Evolutionary conservation across 768 basidiomycete genomes (phyloP), one percentile per base, ranked within the genome.

Genomic region (Coprinellus micaceus): DNA sequence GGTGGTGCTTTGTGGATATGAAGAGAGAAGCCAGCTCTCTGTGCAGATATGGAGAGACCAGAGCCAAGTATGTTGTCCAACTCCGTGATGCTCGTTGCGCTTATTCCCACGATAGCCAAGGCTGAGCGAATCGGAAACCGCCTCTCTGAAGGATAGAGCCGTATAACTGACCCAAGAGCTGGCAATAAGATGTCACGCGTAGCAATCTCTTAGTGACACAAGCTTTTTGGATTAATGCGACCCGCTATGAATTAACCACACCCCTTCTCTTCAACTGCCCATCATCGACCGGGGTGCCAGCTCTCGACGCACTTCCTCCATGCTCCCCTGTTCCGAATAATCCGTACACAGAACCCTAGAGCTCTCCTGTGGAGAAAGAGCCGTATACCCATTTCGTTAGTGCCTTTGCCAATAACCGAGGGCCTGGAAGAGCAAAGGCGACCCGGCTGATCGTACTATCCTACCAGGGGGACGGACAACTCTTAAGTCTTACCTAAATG

Each of bases 91-190:
- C 4, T 3, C 10, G 24, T 6, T 24, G 17, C 15, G 9, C 5
- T 30, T 33, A 29, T 54, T 29, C 53, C 53, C 49, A 51, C 49
- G 49, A 51, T 51, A n/a, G 33, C n/a, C 29, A 30, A 25, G 49
- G 28, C 13, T 28, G 11, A 13, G 29, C 10, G 13, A 37, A 37
- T 17, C 13, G 13, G 13, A 33, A 13, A 13, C 33, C 33, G 6
- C n/a, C 40, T 43, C 7, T 17, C 40, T 43, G 40, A 21, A 43
- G 7, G 13, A 15, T 43, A 15, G 40, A 10, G n/a, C 19, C 7
- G 6, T 43, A 19, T 5, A 43, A 43, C n/a, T 9, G n/a, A 43
- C 3, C 22, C 25, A 26, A 26, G 3, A 22, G 9, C 6, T 24
- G 45, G 45, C 45, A 47, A 22, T 3, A 28, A 26, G 12, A 47